Evolutionary conservation across 306 rosid genomes (phyloP).

Genomic region (Benincasa hispida): DNA sequence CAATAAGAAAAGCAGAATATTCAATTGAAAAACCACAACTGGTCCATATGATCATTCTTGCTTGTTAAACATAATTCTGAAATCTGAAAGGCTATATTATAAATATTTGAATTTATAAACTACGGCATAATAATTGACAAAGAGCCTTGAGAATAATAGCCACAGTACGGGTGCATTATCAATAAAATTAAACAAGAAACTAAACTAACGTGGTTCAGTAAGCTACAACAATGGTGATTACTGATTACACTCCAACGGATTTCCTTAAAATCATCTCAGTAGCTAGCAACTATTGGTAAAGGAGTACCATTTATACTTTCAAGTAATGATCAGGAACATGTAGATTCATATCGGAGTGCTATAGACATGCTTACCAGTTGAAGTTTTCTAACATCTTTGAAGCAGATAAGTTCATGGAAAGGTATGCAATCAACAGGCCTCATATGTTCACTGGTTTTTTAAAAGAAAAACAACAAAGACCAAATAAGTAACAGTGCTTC

Average conservation of each 20-base stretch:
- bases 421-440: constrained; percentile 60
- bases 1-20: background rate
- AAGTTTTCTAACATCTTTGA: constrained; percentile 73
- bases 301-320: background rate
- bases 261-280: background rate
- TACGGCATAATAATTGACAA: background rate
- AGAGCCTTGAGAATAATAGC: background rate
- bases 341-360: background rate
- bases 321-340: background rate
- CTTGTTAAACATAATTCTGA: background rate
- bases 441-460: constrained; percentile 45
- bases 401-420: constrained; percentile 67
- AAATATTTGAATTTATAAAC: background rate
- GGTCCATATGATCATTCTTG: background rate
- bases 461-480: constrained; percentile 15
- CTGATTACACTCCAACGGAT: background rate
- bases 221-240: background rate
- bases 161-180: background rate
- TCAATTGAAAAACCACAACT: background rate
- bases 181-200: background rate
- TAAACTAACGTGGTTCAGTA: background rate
- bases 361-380: constrained; percentile 49
- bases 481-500: background rate
- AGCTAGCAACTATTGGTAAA: background rate
- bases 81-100: background rate